Evolutionary conservation across 1,284 basidiomycete species (phyloP).

Genomic region (Ceratobasidium sp.): DNA sequence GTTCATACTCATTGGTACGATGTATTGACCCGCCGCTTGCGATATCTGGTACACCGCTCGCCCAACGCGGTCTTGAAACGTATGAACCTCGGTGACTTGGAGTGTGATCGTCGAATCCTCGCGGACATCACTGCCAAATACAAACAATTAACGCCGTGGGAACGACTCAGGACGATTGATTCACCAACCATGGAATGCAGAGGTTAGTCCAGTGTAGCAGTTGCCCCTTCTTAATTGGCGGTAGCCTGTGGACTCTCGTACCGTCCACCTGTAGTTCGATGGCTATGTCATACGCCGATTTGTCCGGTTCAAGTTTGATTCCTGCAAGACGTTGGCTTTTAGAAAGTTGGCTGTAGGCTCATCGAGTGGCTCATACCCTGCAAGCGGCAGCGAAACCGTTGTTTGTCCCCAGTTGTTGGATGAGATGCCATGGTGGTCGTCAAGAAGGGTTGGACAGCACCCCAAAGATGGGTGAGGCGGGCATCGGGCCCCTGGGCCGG

Average conservation of each 20-base stretch:
- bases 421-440: too few species aligned
- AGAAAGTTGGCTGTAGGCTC: too few species aligned
- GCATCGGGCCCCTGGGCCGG: too few species aligned
- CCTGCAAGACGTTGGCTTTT: background rate
- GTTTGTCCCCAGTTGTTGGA: too few species aligned
- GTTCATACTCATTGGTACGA: background rate
- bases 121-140: background rate
- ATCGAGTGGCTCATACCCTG: too few species aligned
- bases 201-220: background rate
- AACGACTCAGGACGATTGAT: too few species aligned
- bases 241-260: background rate
- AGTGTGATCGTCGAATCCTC: background rate
- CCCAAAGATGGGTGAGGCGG: too few species aligned
- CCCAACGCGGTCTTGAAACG: background rate
- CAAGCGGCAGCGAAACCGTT: too few species aligned
- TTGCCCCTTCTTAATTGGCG: background rate
- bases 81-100: constrained; percentile 1
- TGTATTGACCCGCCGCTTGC: background rate
- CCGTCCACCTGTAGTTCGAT: constrained; percentile 4
- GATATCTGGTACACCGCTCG: background rate
- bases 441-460: too few species aligned
- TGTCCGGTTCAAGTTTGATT: constrained; percentile 5
- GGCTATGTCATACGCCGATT: background rate
- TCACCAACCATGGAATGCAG: background rate
- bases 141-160: background rate